These are phyloP conservation scores for Eleusine indica DNA, from an alignment of 176 grass and related monocot genomes.

Conservation along the genomic window DNA sequence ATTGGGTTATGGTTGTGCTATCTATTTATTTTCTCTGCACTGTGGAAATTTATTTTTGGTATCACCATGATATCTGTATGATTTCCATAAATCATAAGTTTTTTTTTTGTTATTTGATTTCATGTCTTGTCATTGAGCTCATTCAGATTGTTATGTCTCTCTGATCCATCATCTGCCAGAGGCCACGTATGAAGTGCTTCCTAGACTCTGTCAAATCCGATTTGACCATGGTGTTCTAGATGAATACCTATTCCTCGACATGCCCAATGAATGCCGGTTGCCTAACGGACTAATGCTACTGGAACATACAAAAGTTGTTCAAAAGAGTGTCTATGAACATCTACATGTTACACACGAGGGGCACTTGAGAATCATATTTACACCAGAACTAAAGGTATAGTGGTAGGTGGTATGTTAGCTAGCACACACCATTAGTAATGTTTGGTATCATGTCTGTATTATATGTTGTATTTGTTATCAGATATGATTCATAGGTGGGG, in stretches of 20 bases:
- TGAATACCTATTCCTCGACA: slow-evolving; percentile 89
- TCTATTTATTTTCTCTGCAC: neutral
- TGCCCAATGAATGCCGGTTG: slow-evolving; percentile 81
- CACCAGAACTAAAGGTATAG: slow-evolving; percentile 87
- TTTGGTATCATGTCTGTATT: neutral
- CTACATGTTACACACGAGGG: slow-evolving; percentile 82
- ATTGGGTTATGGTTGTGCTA: neutral
- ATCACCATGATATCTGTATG: neutral
- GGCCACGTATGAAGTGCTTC: slow-evolving; percentile 92
- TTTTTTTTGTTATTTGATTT: slow-evolving; percentile 13
- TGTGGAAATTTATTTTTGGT: neutral
- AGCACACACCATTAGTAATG: slow-evolving; percentile 2
- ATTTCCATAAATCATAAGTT: slow-evolving; percentile 6
- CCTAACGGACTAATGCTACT: slow-evolving; percentile 75
- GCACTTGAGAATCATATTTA: slow-evolving; percentile 89
- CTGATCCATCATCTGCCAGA: slow-evolving; percentile 58
- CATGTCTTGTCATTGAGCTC: slow-evolving; percentile 20
- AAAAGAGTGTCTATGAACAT: slow-evolving; percentile 93
- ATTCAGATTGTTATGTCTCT: slow-evolving; percentile 18
- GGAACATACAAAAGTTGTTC: slow-evolving; percentile 91
- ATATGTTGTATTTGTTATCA: slow-evolving; percentile 32
- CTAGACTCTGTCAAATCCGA: slow-evolving; percentile 94
- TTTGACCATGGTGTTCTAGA: slow-evolving; percentile 94
- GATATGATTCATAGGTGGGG: slow-evolving; percentile 50
- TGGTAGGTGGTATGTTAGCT: slow-evolving; percentile 20